A percentile compares a stretch with the other conserved stretches of the same genome.
Evolutionary conservation across 2,329 filamentous ascomycete genomes (phyloP).

Genomic region (Thielaviopsis populi): DNA sequence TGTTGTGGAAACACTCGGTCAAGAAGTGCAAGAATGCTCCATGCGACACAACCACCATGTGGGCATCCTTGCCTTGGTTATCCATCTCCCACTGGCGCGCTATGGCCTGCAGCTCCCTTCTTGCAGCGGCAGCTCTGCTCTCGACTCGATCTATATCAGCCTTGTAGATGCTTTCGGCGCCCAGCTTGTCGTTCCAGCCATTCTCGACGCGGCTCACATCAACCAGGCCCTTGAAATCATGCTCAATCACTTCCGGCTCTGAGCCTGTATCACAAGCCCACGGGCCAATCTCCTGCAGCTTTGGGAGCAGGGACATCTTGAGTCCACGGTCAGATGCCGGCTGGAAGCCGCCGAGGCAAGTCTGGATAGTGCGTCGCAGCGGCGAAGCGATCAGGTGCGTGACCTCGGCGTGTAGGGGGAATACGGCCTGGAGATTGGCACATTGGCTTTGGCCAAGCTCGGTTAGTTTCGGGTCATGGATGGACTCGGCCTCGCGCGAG

Average conservation of each 20-base stretch:
- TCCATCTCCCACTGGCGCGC: slow-evolving; percentile 32
- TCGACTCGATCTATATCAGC: slow-evolving; percentile 39
- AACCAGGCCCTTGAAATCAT: slow-evolving; percentile 47
- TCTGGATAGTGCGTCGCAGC: slow-evolving; percentile 66
- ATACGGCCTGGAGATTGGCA: slow-evolving; percentile 41
- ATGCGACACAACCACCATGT: slow-evolving; percentile 67
- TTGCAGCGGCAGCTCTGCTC: slow-evolving; percentile 43
- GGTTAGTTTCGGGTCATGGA: slow-evolving; percentile 69
- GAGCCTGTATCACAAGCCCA: slow-evolving; percentile 65
- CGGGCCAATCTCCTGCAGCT: slow-evolving; percentile 63
- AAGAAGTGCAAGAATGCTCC: slow-evolving; percentile 75
- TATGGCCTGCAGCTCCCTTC: slow-evolving; percentile 40
- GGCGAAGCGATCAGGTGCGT: slow-evolving; percentile 65
- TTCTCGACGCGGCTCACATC: slow-evolving; percentile 47
- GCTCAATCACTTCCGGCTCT: slow-evolving; percentile 35
- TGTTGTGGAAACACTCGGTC: slow-evolving; percentile 63
- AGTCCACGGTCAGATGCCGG: slow-evolving; percentile 27
- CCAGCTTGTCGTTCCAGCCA: slow-evolving; percentile 60
- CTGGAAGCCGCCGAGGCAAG: slow-evolving; percentile 55
- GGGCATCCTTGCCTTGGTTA: slow-evolving; percentile 32
- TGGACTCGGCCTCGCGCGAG: slow-evolving; percentile 47
- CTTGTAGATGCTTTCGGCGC: slow-evolving; percentile 22
- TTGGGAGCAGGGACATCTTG: slow-evolving; percentile 50
- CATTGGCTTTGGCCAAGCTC: slow-evolving; percentile 64
- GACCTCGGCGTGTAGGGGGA: slow-evolving; percentile 49